Evolutionary conservation across 129 eudicot genomes (phyloP).

Genomic region (Sambucus nigra): DNA sequence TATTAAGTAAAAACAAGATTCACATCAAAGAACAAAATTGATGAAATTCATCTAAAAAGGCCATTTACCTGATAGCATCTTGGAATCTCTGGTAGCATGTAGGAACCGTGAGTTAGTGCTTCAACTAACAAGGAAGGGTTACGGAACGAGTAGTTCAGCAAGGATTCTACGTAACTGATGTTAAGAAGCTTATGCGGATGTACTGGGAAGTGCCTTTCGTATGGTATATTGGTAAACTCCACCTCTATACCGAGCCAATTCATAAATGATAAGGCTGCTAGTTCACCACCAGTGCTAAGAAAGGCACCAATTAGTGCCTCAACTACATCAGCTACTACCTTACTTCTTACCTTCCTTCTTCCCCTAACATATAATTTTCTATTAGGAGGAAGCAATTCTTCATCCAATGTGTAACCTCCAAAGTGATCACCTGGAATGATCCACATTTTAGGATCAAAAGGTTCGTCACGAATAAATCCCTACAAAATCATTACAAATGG

Average conservation of each 20-base stretch:
- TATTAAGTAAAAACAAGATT: not conserved
- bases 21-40: not conserved
- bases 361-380: slow-evolving; percentile 29
- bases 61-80: slow-evolving; percentile 70
- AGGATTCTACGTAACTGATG: slow-evolving; percentile 28
- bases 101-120: slow-evolving; percentile 94
- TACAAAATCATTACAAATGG: slow-evolving; percentile 9
- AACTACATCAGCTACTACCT: slow-evolving; percentile 73
- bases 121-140: slow-evolving; percentile 78
- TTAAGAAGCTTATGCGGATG: slow-evolving; percentile 41
- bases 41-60: not conserved
- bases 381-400: slow-evolving; percentile 24
- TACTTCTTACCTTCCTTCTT: slow-evolving; percentile 35
- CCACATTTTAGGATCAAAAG: slow-evolving; percentile 79
- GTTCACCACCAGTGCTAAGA: slow-evolving; percentile 61
- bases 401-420: slow-evolving; percentile 14
- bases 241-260: slow-evolving; percentile 75
- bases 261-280: slow-evolving; percentile 70
- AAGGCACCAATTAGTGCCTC: slow-evolving; percentile 87
- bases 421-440: slow-evolving; percentile 51
- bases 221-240: slow-evolving; percentile 36
- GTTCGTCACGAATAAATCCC: slow-evolving; percentile 80
- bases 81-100: slow-evolving; percentile 75
- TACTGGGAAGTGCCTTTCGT: slow-evolving; percentile 21
- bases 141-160: slow-evolving; percentile 44